phyloP scores from a whole-genome alignment of 352 stramenopile species.

The Hyaloperonospora arabidopsidis region DNA sequence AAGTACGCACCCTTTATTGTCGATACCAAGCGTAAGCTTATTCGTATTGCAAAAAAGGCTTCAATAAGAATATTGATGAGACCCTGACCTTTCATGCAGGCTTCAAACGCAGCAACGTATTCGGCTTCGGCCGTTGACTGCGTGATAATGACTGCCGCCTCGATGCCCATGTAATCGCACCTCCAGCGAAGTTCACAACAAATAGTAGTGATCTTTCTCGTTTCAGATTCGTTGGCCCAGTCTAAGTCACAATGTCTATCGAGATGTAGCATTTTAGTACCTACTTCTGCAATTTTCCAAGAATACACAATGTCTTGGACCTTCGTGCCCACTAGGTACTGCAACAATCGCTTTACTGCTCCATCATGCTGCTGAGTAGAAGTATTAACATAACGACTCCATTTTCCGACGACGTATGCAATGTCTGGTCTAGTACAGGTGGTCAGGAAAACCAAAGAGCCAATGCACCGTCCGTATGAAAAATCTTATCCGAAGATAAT shows the following conservation, averaged over 20 bases:
- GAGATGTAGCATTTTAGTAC: not conserved
- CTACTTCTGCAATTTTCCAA: not conserved
- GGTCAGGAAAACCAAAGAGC: not conserved
- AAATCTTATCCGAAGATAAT: not conserved
- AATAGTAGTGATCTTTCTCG: too few species aligned
- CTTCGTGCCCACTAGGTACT: not conserved
- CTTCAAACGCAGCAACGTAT: not conserved
- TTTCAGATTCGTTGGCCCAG: too few species aligned
- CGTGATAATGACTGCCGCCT: not conserved
- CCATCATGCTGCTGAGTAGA: not conserved
- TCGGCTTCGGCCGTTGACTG: not conserved
- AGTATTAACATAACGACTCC: too few species aligned
- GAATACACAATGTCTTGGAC: not conserved
- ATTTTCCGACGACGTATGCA: not conserved
- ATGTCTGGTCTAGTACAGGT: not conserved
- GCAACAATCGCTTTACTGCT: not conserved
- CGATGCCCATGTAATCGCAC: not conserved
- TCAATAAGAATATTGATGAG: constrained; percentile 1
- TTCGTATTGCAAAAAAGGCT: not conserved
- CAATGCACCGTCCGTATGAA: not conserved
- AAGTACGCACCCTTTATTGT: not conserved
- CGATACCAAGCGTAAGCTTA: constrained; percentile 1
- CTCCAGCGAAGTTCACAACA: too few species aligned
- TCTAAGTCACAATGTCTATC: not conserved
- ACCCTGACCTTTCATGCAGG: not conserved